phyloP scores from a whole-genome alignment of 1,139 yeast species.

The Scheffersomyces segobiensis region DNA sequence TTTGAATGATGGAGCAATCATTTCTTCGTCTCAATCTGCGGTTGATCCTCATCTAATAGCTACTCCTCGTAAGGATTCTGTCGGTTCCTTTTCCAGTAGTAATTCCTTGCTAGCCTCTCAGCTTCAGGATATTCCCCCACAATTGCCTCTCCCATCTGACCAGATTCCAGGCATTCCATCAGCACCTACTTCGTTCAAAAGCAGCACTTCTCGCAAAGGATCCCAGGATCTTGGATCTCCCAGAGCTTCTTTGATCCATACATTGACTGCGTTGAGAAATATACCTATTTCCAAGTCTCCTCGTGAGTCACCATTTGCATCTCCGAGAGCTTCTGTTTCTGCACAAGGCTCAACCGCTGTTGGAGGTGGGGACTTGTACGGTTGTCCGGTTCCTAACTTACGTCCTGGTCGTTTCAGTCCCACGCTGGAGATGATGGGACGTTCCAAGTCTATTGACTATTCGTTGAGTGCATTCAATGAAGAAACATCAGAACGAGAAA shows the following conservation, averaged over 20 bases:
- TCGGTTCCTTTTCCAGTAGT: slow-evolving; percentile 28
- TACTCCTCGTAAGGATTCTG: slow-evolving; percentile 26
- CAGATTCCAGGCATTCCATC: slow-evolving; percentile 50
- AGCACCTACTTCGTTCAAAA: slow-evolving; percentile 33
- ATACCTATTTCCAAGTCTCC: slow-evolving; percentile 42
- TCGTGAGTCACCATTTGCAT: slow-evolving; percentile 44
- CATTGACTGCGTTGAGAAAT: slow-evolving; percentile 43
- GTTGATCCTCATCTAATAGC: slow-evolving; percentile 22
- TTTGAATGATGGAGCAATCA: background rate
- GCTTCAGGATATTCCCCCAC: slow-evolving; percentile 53
- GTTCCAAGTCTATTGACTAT: background rate
- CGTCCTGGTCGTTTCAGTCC: slow-evolving; percentile 6
- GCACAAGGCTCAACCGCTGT: slow-evolving; percentile 19
- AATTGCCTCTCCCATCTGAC: slow-evolving; percentile 53
- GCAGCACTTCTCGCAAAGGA: slow-evolving; percentile 33
- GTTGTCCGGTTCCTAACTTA: slow-evolving; percentile 23
- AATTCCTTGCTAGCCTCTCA: slow-evolving; percentile 33
- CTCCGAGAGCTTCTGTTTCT: slow-evolving; percentile 50
- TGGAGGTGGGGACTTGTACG: slow-evolving; percentile 14
- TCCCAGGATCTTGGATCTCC: slow-evolving; percentile 44
- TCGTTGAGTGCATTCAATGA: background rate
- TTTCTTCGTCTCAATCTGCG: slow-evolving; percentile 15
- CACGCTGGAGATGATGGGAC: background rate
- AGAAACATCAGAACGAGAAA: background rate
- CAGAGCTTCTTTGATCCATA: slow-evolving; percentile 43